A percentile compares a stretch with the other conserved stretches of the same genome.
phyloP scores from a whole-genome alignment of 2,329 filamentous ascomycete species.

The Colletotrichum salicis region DNA sequence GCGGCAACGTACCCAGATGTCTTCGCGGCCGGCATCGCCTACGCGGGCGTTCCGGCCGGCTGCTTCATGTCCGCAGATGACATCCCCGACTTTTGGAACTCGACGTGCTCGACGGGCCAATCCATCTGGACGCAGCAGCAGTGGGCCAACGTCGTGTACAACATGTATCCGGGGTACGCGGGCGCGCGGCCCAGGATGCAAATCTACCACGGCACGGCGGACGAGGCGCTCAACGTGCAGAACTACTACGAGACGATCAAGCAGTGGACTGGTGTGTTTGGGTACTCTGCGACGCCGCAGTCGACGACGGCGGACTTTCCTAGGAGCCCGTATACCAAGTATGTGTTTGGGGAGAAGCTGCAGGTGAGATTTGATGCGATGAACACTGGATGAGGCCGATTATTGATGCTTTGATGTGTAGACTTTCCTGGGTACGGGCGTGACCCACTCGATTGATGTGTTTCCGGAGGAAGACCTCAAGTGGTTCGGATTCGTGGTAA shows the following conservation, averaged over 20 bases:
- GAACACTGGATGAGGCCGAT: neutral
- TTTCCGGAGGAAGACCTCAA: constrained; percentile 35
- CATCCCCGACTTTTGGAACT: constrained; percentile 63
- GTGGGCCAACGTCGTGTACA: constrained; percentile 54
- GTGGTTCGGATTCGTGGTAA: constrained; percentile 34
- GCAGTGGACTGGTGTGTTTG: constrained; percentile 64
- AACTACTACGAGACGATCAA: constrained; percentile 69
- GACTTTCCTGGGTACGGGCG: constrained; percentile 31
- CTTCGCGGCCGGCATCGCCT: constrained; percentile 62
- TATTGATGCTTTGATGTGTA: neutral
- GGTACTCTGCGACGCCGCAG: constrained; percentile 47
- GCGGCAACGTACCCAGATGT: constrained; percentile 65
- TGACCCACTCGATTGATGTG: constrained; percentile 33
- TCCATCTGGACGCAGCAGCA: constrained; percentile 51
- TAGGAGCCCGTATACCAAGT: constrained; percentile 51
- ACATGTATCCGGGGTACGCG: constrained; percentile 62
- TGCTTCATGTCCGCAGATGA: constrained; percentile 58
- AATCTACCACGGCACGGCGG: constrained; percentile 66
- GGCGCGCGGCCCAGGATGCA: constrained; percentile 66
- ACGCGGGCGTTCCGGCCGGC: constrained; percentile 65
- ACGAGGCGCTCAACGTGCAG: constrained; percentile 59
- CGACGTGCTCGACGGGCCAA: constrained; percentile 62
- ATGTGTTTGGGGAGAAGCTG: constrained; percentile 49
- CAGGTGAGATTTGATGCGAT: constrained; percentile 33
- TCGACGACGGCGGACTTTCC: constrained; percentile 46